A percentile compares a stretch with the other conserved stretches of the same genome.
phyloP scores from a whole-genome alignment of 805 yeast genomes.

The Kodamaea laetipori region DNA sequence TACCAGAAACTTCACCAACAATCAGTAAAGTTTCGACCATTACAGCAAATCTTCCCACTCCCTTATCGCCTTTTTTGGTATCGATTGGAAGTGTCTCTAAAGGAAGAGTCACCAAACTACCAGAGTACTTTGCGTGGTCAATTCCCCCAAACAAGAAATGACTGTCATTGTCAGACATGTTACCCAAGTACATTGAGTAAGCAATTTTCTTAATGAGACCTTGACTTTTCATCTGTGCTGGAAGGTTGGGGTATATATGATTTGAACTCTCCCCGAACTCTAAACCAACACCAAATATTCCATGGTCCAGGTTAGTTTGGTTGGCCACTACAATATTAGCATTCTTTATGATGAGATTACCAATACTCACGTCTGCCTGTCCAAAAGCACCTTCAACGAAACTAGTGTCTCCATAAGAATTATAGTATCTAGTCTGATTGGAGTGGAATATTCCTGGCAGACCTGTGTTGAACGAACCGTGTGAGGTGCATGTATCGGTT shows the following conservation, averaged over 20 bases:
- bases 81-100: too few species aligned
- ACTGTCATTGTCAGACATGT: conserved; percentile 21
- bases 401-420: background rate
- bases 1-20: too few species aligned
- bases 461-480: conserved; percentile 49
- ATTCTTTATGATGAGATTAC: background rate
- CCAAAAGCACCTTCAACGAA: background rate
- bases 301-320: background rate
- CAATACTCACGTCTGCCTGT: background rate
- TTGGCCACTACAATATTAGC: conserved; percentile 1
- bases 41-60: too few species aligned
- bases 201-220: conserved; percentile 14
- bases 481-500: background rate
- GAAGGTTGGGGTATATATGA: conserved; percentile 36
- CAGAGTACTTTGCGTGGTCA: conserved; percentile 62
- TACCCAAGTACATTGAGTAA: conserved; percentile 19
- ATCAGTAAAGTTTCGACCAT: too few species aligned
- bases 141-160: conserved; percentile 71
- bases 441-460: conserved; percentile 38
- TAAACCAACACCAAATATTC: conserved; percentile 4
- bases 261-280: background rate
- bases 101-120: conserved; percentile 41
- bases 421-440: conserved; percentile 22
- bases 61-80: too few species aligned
- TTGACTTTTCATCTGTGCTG: conserved; percentile 29